phyloP scores from a whole-genome alignment of 768 basidiomycete species.

The Leucocoprinus leucothites region DNA sequence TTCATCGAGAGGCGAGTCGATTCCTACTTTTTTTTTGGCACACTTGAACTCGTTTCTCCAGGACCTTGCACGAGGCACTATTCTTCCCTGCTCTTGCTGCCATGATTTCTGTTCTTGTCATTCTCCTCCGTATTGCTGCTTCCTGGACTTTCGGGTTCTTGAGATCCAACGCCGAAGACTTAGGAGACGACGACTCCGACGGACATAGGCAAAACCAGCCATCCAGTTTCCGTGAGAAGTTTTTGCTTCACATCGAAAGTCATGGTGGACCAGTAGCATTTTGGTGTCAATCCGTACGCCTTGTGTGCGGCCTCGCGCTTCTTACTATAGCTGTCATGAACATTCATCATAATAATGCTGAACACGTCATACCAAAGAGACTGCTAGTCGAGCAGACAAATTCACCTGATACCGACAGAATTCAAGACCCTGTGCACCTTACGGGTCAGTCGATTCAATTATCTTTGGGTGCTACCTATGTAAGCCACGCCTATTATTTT shows the following conservation, averaged over 20 bases:
- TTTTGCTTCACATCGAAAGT: conserved; percentile 32
- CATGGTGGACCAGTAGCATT: conserved; percentile 49
- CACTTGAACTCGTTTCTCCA: neutral
- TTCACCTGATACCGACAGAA: conserved; percentile 10
- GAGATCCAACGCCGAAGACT: neutral
- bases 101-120: no score
- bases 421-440: conserved; percentile 7
- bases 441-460: conserved; percentile 26
- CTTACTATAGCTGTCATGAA: neutral
- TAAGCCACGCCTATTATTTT: conserved; percentile 15
- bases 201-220: conserved; percentile 9
- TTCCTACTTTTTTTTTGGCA: neutral
- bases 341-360: neutral
- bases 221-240: conserved; percentile 30
- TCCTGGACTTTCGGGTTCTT: conserved; percentile 6
- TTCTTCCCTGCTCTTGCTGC: no score
- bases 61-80: conserved; percentile 1
- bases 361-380: conserved; percentile 6
- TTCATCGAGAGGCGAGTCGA: neutral
- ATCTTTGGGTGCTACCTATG: conserved; percentile 16
- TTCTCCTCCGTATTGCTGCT: conserved; percentile 7
- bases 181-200: neutral
- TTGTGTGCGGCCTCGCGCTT: neutral
- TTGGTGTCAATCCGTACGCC: neutral
- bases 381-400: conserved; percentile 25